A percentile compares a stretch with the other conserved stretches of the same genome.
Conservation (phyloP, 441 rosid genomes). For the Gossypium aridum region DNA sequence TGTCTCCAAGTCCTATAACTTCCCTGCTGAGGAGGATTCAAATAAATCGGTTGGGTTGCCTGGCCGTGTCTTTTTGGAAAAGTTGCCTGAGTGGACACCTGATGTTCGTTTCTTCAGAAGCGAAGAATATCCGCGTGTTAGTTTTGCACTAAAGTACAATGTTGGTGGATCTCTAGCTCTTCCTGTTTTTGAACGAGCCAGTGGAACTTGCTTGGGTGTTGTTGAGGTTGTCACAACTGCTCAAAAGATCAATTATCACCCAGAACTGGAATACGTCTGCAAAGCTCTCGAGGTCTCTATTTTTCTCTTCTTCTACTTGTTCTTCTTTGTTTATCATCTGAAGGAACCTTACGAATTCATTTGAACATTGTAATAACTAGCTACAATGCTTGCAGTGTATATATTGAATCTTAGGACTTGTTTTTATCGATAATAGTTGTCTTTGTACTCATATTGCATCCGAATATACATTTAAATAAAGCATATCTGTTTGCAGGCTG, state of each 20-base stretch:
- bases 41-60: conserved; percentile 61
- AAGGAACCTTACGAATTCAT: neutral
- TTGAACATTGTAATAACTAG: neutral
- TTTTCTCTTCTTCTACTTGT: conserved; percentile 2
- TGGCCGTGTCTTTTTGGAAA: conserved; percentile 62
- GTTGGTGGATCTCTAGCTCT: conserved; percentile 67
- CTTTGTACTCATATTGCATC: neutral
- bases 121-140: conserved; percentile 61
- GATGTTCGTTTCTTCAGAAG: conserved; percentile 72
- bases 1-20: conserved; percentile 48
- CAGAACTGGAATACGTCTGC: conserved; percentile 73
- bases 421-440: neutral
- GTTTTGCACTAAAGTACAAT: conserved; percentile 43
- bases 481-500: conserved; percentile 51
- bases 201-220: conserved; percentile 78
- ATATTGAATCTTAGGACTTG: neutral
- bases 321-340: conserved; percentile 1
- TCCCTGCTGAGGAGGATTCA: conserved; percentile 55
- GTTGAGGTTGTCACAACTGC: conserved; percentile 82
- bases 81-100: conserved; percentile 86
- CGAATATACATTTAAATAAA: conserved; percentile 20
- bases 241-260: conserved; percentile 54
- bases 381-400: neutral
- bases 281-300: conserved; percentile 79
- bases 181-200: conserved; percentile 58